A percentile compares a stretch with the other conserved stretches of the same genome.
Conservation (phyloP, 495 filamentous ascomycete genomes). For the Daldinia loculata region DNA sequence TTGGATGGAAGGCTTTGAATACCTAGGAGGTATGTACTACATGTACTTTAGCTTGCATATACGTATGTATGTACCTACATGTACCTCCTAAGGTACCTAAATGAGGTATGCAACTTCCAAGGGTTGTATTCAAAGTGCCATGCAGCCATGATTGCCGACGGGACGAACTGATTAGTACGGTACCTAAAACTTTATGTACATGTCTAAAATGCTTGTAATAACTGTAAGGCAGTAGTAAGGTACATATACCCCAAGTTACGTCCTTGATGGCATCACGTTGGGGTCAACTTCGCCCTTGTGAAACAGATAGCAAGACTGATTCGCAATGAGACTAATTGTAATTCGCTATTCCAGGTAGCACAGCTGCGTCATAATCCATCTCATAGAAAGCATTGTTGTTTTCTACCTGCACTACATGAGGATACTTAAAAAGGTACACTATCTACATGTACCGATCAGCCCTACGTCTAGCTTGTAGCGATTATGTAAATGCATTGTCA, state of each 20-base stretch:
- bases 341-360: neutral
- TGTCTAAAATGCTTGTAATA: neutral
- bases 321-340: neutral
- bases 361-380: slow-evolving; percentile 1
- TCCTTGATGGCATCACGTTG: too few relatives aligned
- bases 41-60: neutral
- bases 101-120: neutral
- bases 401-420: neutral
- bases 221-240: neutral
- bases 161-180: neutral
- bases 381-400: neutral
- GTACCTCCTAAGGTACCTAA: neutral
- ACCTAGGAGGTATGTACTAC: neutral
- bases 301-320: too few relatives aligned
- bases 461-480: neutral
- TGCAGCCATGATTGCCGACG: neutral
- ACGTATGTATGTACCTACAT: neutral
- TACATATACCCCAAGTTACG: too few relatives aligned
- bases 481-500: neutral
- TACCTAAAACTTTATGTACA: neutral
- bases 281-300: too few relatives aligned
- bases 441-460: neutral
- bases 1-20: neutral
- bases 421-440: too few relatives aligned
- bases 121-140: neutral